Evolutionary conservation across 1,284 basidiomycete species (phyloP).

Genomic region (Taiwanofungus camphoratus): DNA sequence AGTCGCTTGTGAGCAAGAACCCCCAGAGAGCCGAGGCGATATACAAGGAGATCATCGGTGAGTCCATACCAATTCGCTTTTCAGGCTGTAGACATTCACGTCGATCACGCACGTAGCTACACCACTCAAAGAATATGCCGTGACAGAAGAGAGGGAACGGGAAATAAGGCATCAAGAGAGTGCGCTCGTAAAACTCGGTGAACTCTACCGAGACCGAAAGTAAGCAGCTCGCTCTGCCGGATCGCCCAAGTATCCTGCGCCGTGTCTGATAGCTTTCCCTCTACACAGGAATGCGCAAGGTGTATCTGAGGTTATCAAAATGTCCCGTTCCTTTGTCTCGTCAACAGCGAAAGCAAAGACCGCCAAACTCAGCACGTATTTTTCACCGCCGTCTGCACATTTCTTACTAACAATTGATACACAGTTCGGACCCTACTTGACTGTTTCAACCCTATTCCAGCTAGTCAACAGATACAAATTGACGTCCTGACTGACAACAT

Average conservation of each 20-base stretch:
- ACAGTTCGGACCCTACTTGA: slow-evolving; percentile 89
- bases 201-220: slow-evolving; percentile 85
- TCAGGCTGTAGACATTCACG: background rate
- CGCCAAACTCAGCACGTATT: slow-evolving; percentile 84
- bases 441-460: slow-evolving; percentile 77
- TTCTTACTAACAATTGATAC: slow-evolving; percentile 11
- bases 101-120: slow-evolving; percentile 14
- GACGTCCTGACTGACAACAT: slow-evolving; percentile 87
- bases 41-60: slow-evolving; percentile 64
- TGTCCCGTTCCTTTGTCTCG: slow-evolving; percentile 88
- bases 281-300: slow-evolving; percentile 71
- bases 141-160: slow-evolving; percentile 41
- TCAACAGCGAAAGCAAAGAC: slow-evolving; percentile 98
- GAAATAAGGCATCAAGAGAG: slow-evolving; percentile 78
- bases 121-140: slow-evolving; percentile 19
- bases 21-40: slow-evolving; percentile 55
- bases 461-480: slow-evolving; percentile 79
- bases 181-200: slow-evolving; percentile 83
- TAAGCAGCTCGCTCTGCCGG: slow-evolving; percentile 32
- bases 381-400: background rate
- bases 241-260: background rate
- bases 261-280: background rate
- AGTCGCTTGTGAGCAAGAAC: slow-evolving; percentile 33
- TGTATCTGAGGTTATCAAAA: slow-evolving; percentile 82
- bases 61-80: slow-evolving; percentile 6